phyloP scores from a whole-genome alignment of 352 stramenopile species.

The Phytophthora syringae region DNA sequence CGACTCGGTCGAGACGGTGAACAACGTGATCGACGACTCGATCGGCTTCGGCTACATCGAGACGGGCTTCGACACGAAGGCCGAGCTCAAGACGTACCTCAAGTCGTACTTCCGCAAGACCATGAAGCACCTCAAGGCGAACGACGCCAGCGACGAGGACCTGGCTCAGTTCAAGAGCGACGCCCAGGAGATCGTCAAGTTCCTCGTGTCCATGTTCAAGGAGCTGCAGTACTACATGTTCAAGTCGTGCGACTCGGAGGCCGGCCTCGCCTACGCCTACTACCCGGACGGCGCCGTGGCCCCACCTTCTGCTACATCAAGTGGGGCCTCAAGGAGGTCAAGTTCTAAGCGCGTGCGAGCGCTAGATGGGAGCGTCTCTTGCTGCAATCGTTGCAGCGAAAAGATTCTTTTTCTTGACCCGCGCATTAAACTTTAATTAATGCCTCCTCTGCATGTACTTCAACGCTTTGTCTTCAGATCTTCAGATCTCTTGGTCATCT shows the following conservation, averaged over 20 bases:
- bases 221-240: constrained; percentile 80
- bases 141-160: constrained; percentile 48
- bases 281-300: constrained; percentile 63
- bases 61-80: constrained; percentile 68
- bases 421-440: constrained; percentile 49
- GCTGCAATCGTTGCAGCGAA: not conserved
- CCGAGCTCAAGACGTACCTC: constrained; percentile 74
- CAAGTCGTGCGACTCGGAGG: constrained; percentile 68
- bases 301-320: constrained; percentile 72
- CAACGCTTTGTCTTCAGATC: not conserved
- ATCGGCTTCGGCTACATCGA: constrained; percentile 69
- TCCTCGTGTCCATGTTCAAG: constrained; percentile 65
- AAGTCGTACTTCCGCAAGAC: constrained; percentile 76
- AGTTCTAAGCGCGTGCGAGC: constrained; percentile 56
- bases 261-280: constrained; percentile 68
- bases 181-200: constrained; percentile 74
- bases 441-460: constrained; percentile 36
- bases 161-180: constrained; percentile 63
- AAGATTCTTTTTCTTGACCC: constrained; percentile 27
- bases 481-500: not conserved
- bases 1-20: constrained; percentile 68
- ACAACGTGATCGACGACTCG: constrained; percentile 66
- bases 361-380: constrained; percentile 22
- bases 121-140: constrained; percentile 71
- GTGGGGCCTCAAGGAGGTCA: constrained; percentile 76